These are phyloP conservation scores for Verbena officinalis DNA, from an alignment of 257 asterid genomes.

Conservation along the genomic window DNA sequence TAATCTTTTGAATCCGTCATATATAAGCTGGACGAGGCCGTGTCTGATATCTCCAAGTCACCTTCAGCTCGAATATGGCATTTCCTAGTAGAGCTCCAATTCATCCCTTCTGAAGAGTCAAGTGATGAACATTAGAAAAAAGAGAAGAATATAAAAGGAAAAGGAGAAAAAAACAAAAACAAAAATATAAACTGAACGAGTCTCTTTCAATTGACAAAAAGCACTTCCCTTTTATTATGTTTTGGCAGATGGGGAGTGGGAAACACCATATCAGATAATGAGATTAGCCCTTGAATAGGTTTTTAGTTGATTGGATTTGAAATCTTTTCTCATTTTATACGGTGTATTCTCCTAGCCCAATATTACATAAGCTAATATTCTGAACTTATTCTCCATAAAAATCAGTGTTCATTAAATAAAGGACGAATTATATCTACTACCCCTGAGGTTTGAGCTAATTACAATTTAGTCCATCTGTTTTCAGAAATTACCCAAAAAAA, in stretches of 20 bases:
- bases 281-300: neutral
- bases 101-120: conserved; percentile 52
- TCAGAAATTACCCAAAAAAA: too few species aligned
- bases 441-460: too few species aligned
- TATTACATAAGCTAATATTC: neutral
- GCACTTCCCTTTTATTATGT: too few species aligned
- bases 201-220: too few species aligned
- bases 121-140: conserved; percentile 27
- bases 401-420: conserved; percentile 1
- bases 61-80: conserved; percentile 38
- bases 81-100: conserved; percentile 50
- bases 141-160: too few species aligned
- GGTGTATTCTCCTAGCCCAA: neutral
- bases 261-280: neutral
- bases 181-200: too few species aligned
- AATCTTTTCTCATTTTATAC: neutral
- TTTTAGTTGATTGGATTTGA: conserved; percentile 3
- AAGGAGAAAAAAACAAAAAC: too few species aligned
- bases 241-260: neutral
- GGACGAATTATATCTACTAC: too few species aligned
- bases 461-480: too few species aligned
- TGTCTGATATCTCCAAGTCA: conserved; percentile 70
- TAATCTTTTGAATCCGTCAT: conserved; percentile 42
- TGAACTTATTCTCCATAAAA: conserved; percentile 1
- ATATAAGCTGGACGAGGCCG: conserved; percentile 60